Evolutionary conservation across 805 yeast species (phyloP), one percentile per base, ranked within the genome.

Genomic region (Wickerhamomyces silvicola): DNA sequence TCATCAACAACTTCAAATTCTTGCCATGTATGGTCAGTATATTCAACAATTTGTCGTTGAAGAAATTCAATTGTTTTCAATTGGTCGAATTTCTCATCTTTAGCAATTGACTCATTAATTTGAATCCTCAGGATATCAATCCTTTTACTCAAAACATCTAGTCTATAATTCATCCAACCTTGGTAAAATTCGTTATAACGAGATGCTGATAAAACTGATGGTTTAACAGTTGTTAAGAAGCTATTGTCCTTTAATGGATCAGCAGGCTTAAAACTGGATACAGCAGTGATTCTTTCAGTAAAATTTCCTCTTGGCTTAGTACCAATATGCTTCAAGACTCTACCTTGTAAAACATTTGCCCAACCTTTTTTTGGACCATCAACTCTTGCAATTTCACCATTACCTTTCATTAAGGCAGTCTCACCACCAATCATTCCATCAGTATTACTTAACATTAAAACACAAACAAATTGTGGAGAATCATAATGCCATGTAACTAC

Each of bases 401-500:
- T 50, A 4, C 72, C 73, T 51, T 61, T 67, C 36, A 68, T 59
- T 37, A 70, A 58, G 13, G 65, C 54, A 3, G 77, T 70, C 43
- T 71, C 78, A 21, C 78, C 78, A 12, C 78, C 78, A 46, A 68
- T 59, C 78, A 72, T 71, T 27, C 57, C 51, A 6, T 62, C 39
- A 11, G 78, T 72, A 43, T 72, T 77, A 18, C 72, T 65, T 16
- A 72, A 47, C 79, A 72, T 72, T 35, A 72, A 59, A 10, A 72
- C 78, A 49, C 78, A 72, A n/a, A 72, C 78, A 46, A 70, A 72
- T 3, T 78, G 78, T 32, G 68, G 70, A 13, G 72, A 61, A 46
- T 72, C 79, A 33, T 59, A 45, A 55, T 72, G 78, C 79, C 79
- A 72, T 25, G 72, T 72, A 23, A 71, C 75, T 22, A 72, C 62